Evolutionary conservation across 306 rosid genomes (phyloP).

Genomic region (Comarum palustre): DNA sequence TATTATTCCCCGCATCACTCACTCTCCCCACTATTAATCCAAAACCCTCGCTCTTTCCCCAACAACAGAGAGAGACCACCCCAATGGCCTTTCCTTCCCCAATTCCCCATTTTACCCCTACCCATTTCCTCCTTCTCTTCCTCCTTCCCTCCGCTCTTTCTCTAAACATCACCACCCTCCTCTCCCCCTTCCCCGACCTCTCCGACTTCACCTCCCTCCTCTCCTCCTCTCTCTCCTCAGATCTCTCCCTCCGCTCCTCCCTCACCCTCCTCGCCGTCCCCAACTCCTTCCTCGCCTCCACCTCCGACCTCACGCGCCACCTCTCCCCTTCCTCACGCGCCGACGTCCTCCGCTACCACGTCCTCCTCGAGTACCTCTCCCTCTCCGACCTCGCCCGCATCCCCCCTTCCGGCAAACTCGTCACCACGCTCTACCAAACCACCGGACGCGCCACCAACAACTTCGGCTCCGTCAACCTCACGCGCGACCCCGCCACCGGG

Average conservation of each 20-base stretch:
- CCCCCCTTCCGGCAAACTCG: constrained; percentile 69
- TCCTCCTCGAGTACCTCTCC: constrained; percentile 81
- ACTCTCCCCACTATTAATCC: neutral
- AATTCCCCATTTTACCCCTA: constrained; percentile 60
- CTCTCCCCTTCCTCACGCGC: constrained; percentile 57
- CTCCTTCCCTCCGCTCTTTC: constrained; percentile 29
- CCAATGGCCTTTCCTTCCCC: constrained; percentile 30
- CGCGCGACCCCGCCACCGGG: constrained; percentile 52
- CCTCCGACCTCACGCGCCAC: constrained; percentile 52
- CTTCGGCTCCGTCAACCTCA: constrained; percentile 77
- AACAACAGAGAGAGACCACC: constrained; percentile 10
- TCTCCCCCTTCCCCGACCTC: constrained; percentile 68
- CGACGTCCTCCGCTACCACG: constrained; percentile 90
- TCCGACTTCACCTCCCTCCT: constrained; percentile 66
- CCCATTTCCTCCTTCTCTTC: constrained; percentile 13
- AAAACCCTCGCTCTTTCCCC: neutral
- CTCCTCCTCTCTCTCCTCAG: constrained; percentile 49
- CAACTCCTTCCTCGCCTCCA: constrained; percentile 48
- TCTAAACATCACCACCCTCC: constrained; percentile 72
- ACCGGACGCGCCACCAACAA: constrained; percentile 88
- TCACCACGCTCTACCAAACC: constrained; percentile 88
- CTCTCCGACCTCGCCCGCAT: constrained; percentile 59
- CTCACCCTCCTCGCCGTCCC: constrained; percentile 93
- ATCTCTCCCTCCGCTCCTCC: constrained; percentile 63
- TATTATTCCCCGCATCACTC: too few relatives aligned